Percentiles rank a stretch among this genome's conserved stretches.
phyloP scores from a whole-genome alignment of 805 yeast species.

The Debaryomyces castellii region DNA sequence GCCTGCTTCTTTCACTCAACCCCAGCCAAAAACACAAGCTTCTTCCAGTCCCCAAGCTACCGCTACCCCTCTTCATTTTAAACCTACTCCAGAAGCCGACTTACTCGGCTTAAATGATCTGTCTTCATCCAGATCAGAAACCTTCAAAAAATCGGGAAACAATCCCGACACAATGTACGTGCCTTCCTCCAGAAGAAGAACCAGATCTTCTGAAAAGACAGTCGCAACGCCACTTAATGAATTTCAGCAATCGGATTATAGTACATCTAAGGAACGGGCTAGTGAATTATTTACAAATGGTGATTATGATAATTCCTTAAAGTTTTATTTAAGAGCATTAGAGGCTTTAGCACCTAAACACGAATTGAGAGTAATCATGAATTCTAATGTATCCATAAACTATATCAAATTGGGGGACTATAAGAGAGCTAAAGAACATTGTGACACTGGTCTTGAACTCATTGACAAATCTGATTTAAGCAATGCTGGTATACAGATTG shows the following conservation, averaged over 20 bases:
- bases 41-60: not conserved
- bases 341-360: conserved; percentile 60
- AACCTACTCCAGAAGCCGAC: conserved; percentile 19
- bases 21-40: not conserved
- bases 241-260: conserved; percentile 43
- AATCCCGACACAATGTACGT: conserved; percentile 17
- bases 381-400: conserved; percentile 67
- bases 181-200: conserved; percentile 24
- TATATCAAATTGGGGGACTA: conserved; percentile 70
- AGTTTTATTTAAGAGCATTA: conserved; percentile 53
- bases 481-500: conserved; percentile 29
- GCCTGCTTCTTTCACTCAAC: no score
- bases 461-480: conserved; percentile 26
- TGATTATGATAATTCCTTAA: conserved; percentile 68
- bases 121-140: conserved; percentile 20
- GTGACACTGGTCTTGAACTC: conserved; percentile 47
- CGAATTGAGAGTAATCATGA: conserved; percentile 61
- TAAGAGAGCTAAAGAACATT: conserved; percentile 45
- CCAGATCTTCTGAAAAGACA: conserved; percentile 8
- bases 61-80: no score
- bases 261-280: conserved; percentile 55
- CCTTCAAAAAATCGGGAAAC: conserved; percentile 18
- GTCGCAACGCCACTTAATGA: conserved; percentile 28
- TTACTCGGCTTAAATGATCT: conserved; percentile 23
- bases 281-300: conserved; percentile 72